Conservation (phyloP, 2,329 filamentous ascomycete genomes). For the Claviceps maximensis region DNA sequence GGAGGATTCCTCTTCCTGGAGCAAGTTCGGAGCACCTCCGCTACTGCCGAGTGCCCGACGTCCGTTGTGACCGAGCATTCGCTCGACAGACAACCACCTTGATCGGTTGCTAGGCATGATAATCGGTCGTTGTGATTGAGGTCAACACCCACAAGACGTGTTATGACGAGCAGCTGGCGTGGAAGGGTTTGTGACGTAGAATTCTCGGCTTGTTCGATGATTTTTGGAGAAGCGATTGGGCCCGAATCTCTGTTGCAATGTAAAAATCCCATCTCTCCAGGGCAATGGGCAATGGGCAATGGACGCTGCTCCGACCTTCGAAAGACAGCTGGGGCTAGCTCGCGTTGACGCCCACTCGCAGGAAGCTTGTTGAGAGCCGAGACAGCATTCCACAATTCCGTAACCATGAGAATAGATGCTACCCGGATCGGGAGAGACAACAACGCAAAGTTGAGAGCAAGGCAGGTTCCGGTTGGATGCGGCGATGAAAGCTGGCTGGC, state of each 20-base stretch:
- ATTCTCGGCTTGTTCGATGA: not conserved
- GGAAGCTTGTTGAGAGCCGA: too few relatives aligned
- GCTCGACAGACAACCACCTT: conserved; percentile 19
- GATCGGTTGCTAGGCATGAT: conserved; percentile 10
- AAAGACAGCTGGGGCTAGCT: not conserved
- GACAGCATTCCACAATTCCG: too few relatives aligned
- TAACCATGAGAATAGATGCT: not conserved
- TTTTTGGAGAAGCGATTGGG: too few relatives aligned
- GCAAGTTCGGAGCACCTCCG: conserved; percentile 19
- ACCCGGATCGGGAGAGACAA: not conserved
- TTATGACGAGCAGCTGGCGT: not conserved
- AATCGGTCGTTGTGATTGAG: not conserved
- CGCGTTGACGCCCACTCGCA: too few relatives aligned
- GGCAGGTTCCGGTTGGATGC: not conserved
- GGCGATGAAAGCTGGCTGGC: too few relatives aligned
- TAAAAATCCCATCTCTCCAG: not conserved
- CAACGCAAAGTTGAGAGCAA: not conserved
- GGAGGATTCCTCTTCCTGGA: conserved; percentile 31
- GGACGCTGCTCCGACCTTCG: not conserved
- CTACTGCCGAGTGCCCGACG: conserved; percentile 9
- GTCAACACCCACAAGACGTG: not conserved
- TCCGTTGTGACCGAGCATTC: conserved; percentile 15
- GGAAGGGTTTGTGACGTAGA: not conserved
- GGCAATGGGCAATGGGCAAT: too few relatives aligned
- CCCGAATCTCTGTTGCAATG: not conserved